Base-by-base conservation (phyloP, 2,329 filamentous ascomycete species). In the Pseudocercospora eumusae region DNA sequence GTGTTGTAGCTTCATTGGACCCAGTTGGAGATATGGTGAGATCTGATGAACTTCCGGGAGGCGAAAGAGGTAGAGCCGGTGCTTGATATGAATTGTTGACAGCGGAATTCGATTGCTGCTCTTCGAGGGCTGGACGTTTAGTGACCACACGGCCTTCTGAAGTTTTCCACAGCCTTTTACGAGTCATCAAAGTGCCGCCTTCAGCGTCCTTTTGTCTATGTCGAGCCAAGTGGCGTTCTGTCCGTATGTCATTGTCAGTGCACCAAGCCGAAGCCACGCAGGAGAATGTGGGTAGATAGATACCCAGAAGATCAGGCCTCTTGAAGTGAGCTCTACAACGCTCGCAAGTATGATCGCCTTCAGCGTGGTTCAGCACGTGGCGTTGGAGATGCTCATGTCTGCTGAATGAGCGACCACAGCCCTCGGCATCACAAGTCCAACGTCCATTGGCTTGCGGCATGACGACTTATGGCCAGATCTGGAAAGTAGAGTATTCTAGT, bases 281-380 rank as follows among this genome's bases (percentile, higher is more conserved):
- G 20, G 18, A 23, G 8, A 25, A 49, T 25, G 20, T 18, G 11
- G n/a, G 27, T 60, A 79, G 74, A 11, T 25, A 6, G 23, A 3
- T 75, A 83, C 84, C 82, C 60, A 86, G 73, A 45, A 88, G 74
- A 72, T 88, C 86, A 25, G 81, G 82, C 49, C 86, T 79, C 68
- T 84, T 84, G 72, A 87, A 88, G 69, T 86, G 83, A 27, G 84
- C 83, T 60, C 81, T 80, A 65, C 86, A 88, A 68, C 85, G 76
- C 55, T 80, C 74, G 68, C 86, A 88, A 3, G 84, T 86, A 63
- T 80, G 80, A 47, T 83, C 81, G 0, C 80, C 79, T 28, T 78
- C 75, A n/a, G 77, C 76, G 68, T 86, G 84, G 67, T 86, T 86
- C 56, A 86, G 75, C 21, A 80, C 77, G 73, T 87, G 84, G 13